These are phyloP conservation scores for Hyphopichia wangnamkhiaoensis DNA, from an alignment of 1,139 yeast species.

Conservation along the genomic window DNA sequence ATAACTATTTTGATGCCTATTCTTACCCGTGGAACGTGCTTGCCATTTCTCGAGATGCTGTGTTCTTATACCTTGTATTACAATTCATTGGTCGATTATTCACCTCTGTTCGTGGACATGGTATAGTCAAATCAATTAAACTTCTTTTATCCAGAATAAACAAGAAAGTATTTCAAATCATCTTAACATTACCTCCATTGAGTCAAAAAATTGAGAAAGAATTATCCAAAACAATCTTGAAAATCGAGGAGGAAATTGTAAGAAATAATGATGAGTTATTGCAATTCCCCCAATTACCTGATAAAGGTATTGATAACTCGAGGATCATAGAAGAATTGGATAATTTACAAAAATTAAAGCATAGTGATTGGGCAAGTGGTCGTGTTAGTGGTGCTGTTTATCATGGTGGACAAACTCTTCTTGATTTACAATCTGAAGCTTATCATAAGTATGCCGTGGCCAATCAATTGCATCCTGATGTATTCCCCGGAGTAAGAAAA, in stretches of 20 bases:
- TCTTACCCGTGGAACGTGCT: slow-evolving; percentile 5
- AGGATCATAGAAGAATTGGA: slow-evolving; percentile 51
- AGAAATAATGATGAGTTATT: slow-evolving; percentile 47
- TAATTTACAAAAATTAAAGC: slow-evolving; percentile 51
- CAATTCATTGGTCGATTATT: slow-evolving; percentile 11
- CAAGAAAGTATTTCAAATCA: slow-evolving; percentile 25
- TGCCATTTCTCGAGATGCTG: slow-evolving; percentile 25
- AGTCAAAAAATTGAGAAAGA: slow-evolving; percentile 61
- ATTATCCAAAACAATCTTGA: slow-evolving; percentile 45
- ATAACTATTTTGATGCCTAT: not conserved
- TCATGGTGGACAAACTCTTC: slow-evolving; percentile 83
- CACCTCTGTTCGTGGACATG: slow-evolving; percentile 37
- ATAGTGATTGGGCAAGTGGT: slow-evolving; percentile 81
- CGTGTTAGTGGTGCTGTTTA: slow-evolving; percentile 93
- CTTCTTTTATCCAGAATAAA: slow-evolving; percentile 13
- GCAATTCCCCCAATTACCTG: slow-evolving; percentile 58
- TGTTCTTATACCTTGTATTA: slow-evolving; percentile 21
- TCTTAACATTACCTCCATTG: slow-evolving; percentile 57
- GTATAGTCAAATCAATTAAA: slow-evolving; percentile 28
- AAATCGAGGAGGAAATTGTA: slow-evolving; percentile 58
- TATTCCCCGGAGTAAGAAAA: slow-evolving; percentile 92
- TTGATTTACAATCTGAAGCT: slow-evolving; percentile 73
- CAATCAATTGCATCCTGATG: slow-evolving; percentile 95
- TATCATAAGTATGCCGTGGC: slow-evolving; percentile 79
- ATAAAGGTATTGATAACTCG: slow-evolving; percentile 49